Conservation (phyloP, 1,284 basidiomycete species). For the Wallemia hederae region DNA sequence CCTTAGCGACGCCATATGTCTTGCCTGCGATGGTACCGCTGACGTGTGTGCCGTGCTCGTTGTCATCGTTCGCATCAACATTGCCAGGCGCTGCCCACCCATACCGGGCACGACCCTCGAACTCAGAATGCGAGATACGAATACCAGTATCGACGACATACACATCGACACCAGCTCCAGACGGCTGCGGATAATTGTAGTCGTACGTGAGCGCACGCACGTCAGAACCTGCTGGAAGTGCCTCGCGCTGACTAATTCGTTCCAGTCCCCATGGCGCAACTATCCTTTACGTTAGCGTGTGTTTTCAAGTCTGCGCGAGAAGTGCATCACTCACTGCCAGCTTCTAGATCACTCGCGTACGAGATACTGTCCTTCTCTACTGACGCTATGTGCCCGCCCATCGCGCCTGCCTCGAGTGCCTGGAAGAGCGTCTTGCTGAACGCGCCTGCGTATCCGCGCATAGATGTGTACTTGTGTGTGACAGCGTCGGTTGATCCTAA, state of each 20-base stretch:
- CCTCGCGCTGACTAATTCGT: slow-evolving; percentile 1
- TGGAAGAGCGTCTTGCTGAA: background rate
- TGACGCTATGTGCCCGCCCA: background rate
- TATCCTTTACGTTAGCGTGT: background rate
- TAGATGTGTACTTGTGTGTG: background rate
- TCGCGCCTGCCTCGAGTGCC: background rate
- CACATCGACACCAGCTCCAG: slow-evolving; percentile 1
- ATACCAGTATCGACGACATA: slow-evolving; percentile 2
- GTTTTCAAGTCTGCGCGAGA: background rate
- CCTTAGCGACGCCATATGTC: background rate
- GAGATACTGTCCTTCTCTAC: background rate
- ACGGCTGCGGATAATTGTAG: background rate
- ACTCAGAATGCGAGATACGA: background rate
- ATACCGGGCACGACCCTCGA: background rate
- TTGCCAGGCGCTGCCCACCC: background rate
- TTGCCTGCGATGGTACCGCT: background rate
- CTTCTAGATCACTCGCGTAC: background rate
- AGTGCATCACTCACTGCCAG: background rate
- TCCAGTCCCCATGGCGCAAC: slow-evolving; percentile 7
- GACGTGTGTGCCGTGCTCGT: background rate
- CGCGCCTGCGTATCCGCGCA: background rate
- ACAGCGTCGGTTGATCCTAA: background rate
- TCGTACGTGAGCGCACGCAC: slow-evolving; percentile 2
- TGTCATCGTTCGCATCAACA: background rate
- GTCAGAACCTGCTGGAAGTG: slow-evolving; percentile 3